Evolutionary conservation across 495 filamentous ascomycete genomes (phyloP), one percentile per base, ranked within the genome.

Genomic region (Neurospora sp.): DNA sequence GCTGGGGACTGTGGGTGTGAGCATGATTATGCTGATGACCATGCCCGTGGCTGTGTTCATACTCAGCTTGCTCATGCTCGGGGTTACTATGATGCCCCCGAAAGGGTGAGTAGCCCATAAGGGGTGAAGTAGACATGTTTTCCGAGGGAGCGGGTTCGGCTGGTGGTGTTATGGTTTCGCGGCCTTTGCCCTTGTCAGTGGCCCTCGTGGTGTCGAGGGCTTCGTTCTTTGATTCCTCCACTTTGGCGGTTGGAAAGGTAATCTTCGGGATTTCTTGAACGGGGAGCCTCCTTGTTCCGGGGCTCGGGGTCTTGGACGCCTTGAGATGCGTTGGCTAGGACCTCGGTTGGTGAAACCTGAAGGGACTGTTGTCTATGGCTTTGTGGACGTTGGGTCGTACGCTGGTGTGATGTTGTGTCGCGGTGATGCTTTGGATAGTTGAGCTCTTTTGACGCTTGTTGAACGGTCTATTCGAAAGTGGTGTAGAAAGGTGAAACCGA

Each of bases 1-100:
- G 40, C 76, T 70, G 74, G 75, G 79, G 39, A 81, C 74, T 69
- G 81, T 84, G 38, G 79, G 81, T 75, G 81, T 82, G 16, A 77
- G 72, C 41, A 76, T 82, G 20, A 76, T 76, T 2, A 3, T 59
- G 48, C 22, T 31, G 48, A 61, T 61, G 53, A 18, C 22, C 53
- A 31, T 61, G 10, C 4, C 14, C 12, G 5, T 61, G 9, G 53
- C 8, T 61, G 53, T 61, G 53, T 9, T 61, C 53, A 6, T 5
- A 35, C 7, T 31, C 22, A 5, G 53, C 27, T 61, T 61, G 53
- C 12, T 61, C 22, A 18, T 61, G 53, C 22, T 61, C 53, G 10
- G 14, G 27, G 53, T 61, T 61, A 1, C 53, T 14, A 18, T 61
- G 53, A 16, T 61, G 53, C 12, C 53, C 12, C 22, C 18, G 53